Evolutionary conservation across 1,284 basidiomycete species (phyloP), one percentile per base, ranked within the genome.

Genomic region (Ceratobasidium sp.): DNA sequence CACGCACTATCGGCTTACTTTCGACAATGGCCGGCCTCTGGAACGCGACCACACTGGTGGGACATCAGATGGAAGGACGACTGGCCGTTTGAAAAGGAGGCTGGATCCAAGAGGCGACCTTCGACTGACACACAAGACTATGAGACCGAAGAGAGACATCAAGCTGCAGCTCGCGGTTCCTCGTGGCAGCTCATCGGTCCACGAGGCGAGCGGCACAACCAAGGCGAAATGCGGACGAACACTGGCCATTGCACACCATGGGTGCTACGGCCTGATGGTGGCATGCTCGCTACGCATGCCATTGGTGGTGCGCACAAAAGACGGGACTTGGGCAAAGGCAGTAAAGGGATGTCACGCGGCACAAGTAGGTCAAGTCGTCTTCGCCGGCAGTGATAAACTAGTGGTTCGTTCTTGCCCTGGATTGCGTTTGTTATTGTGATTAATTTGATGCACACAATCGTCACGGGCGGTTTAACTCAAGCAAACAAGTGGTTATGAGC

Each of bases 31-130:
- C 63, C 63, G 2, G 21, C 36, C 28, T 38, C 33, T 40, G 63
- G 63, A 3, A 1, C 8, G 0, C 49, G 63, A 14, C 63, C 63
- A 0, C 3, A 2, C 12, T 67, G 63, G 63, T 67, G 63, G 63
- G 21, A 42, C 18, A 49, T 54, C 21, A 6, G 14, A 1, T 67
- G 63, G 63, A 40, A 54, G 9, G 63, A 67, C n/a, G 36, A 25
- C n/a, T 67, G 63, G 63, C 63, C 63, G 21, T 67, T 67, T 21
- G 36, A 67, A 3, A 67, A 67, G n/a, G 36, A 40, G 18, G 8
- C 36, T 12, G n/a, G 46, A 5, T 48, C 46, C 2, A 51, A 51
- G 21, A 18, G 49, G 9, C 18, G 18, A 25, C 11, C 49, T 23
- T 51, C 49, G 9, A 23, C 9, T 7, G 49, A 51, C 21, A 8